Evolutionary conservation across 192 early-diverging fungal species (phyloP), one percentile per base, ranked within the genome.

Genomic region (Rhizophagus sp.): DNA sequence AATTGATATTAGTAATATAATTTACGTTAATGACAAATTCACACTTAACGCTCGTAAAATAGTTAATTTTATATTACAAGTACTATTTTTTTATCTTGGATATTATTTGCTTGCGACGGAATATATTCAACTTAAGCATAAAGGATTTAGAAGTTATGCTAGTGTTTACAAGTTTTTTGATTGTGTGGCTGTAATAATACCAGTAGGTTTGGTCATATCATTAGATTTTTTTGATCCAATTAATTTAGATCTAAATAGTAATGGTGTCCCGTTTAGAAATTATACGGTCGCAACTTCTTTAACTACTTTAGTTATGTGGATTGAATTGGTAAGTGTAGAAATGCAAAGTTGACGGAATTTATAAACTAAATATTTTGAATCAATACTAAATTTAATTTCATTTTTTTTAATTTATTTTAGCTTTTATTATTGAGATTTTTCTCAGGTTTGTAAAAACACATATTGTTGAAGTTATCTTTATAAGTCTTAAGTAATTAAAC

Each of bases 341-440:
- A 15, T 19, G 1, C 12, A 19, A 19, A 13, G 19, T 33, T 68
- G 12, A n/a, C n/a, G n/a, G n/a, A 19, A 13, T 36, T 33, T 68
- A 12, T 34, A 34, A 19, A 19, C 17, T 34, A 11, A 24, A 8
- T 71, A 12, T 44, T 19, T n/a, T 39, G 39, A 8, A 8, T 39
- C 39, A 71, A 33, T 44, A 44, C 11, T 71, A 71, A 71, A 47
- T 71, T 34, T 47, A n/a, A n/a, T n/a, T n/a, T n/a, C n/a, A n/a
- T n/a, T 71, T 71, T 71, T 10, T 44, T 71, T 12, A n/a, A 44
- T 44, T 34, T 34, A 34, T 34, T 34, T 34, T 10, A 41, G 39
- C 44, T 71, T 41, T 71, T 71, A 33, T 33, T 67, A 15, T 67
- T 67, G 25, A 67, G 65, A 33, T 67, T 67, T 33, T 67, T 67